These are phyloP conservation scores for Fusarium sterilihyphosum DNA, from an alignment of 2,329 filamentous ascomycete species.

Conservation along the genomic window DNA sequence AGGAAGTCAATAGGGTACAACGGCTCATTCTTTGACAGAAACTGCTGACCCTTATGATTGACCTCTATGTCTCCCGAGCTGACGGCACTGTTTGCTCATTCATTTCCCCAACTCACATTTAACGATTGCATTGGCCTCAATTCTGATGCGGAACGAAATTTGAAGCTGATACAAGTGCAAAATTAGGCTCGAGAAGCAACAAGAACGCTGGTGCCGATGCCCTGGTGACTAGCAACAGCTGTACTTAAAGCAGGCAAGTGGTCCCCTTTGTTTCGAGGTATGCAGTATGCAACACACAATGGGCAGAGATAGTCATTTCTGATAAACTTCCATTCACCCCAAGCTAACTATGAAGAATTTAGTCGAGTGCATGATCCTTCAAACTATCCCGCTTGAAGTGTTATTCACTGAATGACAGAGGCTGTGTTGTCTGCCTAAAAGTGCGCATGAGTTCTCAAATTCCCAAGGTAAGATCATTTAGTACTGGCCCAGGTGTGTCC, in stretches of 20 bases:
- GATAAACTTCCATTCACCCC: not conserved
- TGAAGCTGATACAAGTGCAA: slow-evolving; percentile 11
- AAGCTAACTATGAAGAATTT: not conserved
- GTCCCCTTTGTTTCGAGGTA: not conserved
- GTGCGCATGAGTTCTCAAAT: slow-evolving; percentile 48
- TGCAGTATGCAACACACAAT: not conserved
- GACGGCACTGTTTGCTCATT: not conserved
- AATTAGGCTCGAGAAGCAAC: slow-evolving; percentile 2
- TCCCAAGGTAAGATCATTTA: slow-evolving; percentile 42
- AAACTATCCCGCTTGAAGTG: not conserved
- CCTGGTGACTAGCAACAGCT: not conserved
- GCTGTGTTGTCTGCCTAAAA: slow-evolving; percentile 24
- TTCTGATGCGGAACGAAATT: not conserved
- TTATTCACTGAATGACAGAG: slow-evolving; percentile 19
- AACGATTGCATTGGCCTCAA: not conserved
- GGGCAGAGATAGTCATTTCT: not conserved
- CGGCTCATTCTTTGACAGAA: not conserved
- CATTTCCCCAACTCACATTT: not conserved
- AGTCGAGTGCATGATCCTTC: slow-evolving; percentile 18
- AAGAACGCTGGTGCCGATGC: not conserved
- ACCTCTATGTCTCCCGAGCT: not conserved
- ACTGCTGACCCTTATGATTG: not conserved
- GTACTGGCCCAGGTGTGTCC: not conserved
- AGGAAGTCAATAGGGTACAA: not conserved
- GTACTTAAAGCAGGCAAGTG: not conserved